These are phyloP conservation scores for Pseudoscleropodium purum DNA, from an alignment of 225 moss, liverwort and hornwort genomes.

Conservation along the genomic window DNA sequence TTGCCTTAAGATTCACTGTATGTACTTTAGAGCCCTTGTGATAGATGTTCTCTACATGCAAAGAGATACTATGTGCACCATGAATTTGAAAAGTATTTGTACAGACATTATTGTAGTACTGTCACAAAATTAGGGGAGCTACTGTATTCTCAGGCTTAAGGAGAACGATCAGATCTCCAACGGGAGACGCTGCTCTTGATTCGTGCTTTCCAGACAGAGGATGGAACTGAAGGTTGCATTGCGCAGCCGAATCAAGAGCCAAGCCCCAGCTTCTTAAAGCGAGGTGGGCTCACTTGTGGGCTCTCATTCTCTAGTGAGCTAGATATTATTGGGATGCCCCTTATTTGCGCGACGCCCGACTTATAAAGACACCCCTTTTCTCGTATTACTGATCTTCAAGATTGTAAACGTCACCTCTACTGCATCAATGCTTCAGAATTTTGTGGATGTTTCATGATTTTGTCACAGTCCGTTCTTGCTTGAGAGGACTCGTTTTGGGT, in stretches of 20 bases:
- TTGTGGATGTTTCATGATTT: neutral
- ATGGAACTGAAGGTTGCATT: neutral
- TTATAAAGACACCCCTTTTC: neutral
- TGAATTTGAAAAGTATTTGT: conserved; percentile 2
- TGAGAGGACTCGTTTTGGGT: neutral
- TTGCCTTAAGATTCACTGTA: neutral
- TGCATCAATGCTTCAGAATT: neutral
- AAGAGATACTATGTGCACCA: neutral
- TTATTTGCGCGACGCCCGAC: neutral
- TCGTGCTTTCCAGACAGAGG: neutral
- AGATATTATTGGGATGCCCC: neutral
- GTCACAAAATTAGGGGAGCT: neutral
- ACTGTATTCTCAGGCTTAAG: neutral
- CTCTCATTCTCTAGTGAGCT: neutral
- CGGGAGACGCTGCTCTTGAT: neutral
- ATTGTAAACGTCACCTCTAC: neutral
- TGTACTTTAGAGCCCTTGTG: neutral
- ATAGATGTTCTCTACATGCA: neutral
- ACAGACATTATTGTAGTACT: neutral
- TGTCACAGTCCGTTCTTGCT: neutral
- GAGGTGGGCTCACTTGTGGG: neutral
- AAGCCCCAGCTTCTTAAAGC: neutral
- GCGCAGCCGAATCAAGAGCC: neutral
- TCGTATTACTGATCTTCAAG: neutral
- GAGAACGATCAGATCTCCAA: neutral